Percentiles rank a stretch among this genome's conserved stretches.
Conservation (phyloP, 768 basidiomycete species). For the Boletus patriciae region DNA sequence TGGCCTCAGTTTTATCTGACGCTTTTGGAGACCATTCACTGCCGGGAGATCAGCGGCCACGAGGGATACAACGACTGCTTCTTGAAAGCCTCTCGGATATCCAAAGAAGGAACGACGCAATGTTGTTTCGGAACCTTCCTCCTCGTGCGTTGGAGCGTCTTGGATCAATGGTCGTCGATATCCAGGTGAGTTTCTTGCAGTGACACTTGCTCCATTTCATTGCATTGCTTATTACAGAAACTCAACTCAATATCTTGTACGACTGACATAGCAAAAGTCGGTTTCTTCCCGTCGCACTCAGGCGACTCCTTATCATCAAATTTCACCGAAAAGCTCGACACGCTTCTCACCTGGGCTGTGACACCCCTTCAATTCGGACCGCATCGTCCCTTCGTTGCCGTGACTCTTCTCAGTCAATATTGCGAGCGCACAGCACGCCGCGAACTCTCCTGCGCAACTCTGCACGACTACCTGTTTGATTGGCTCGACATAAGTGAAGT, state of each 20-base stretch:
- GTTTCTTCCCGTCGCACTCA: conserved; percentile 55
- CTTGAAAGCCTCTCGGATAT: conserved; percentile 67
- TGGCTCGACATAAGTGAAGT: conserved; percentile 74
- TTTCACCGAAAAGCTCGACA: conserved; percentile 70
- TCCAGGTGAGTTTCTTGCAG: conserved; percentile 38
- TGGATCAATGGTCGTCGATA: conserved; percentile 58
- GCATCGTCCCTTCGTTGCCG: conserved; percentile 74
- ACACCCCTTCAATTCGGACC: conserved; percentile 81
- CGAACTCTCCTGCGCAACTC: conserved; percentile 54
- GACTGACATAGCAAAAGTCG: conserved; percentile 57
- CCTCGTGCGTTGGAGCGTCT: conserved; percentile 58
- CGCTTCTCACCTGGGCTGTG: conserved; percentile 78
- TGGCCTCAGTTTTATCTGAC: conserved; percentile 42
- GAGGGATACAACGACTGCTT: conserved; percentile 49
- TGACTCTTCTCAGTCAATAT: conserved; percentile 65
- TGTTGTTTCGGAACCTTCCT: conserved; percentile 69
- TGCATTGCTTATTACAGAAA: conserved; percentile 43
- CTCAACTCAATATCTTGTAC: conserved; percentile 73
- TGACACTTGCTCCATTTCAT: background rate
- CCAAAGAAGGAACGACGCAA: conserved; percentile 74
- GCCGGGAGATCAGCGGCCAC: conserved; percentile 33
- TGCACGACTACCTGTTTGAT: conserved; percentile 78
- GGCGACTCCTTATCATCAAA: conserved; percentile 35
- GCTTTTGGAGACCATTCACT: conserved; percentile 30
- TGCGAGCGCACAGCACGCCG: conserved; percentile 63